Evolutionary conservation across 768 basidiomycete genomes (phyloP), one percentile per base, ranked within the genome.

Genomic region (Terana coerulea): DNA sequence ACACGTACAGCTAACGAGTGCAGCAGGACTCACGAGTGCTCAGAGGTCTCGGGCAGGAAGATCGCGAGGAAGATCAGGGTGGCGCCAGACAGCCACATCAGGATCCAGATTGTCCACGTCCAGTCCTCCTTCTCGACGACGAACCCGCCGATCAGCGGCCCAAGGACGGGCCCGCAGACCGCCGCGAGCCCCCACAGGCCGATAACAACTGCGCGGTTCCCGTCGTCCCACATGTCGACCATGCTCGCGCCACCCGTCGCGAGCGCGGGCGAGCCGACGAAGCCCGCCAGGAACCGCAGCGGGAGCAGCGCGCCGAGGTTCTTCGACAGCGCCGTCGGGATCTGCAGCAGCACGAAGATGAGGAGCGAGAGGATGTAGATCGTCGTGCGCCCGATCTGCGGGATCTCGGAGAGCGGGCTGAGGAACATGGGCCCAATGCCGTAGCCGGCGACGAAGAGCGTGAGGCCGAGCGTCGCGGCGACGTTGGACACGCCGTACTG

Each of bases 81-180:
- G 15, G 55, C 52, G 5, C 59, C 53, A 0, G 63, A 63, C 39
- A 71, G 56, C 68, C 68, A 71, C 30, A 69, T 36, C 22, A 70
- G 53, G 54, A 66, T 65, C 61, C 64, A 66, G 37, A 67, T 63
- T 8, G 68, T 67, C 68, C 69, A 71, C 7, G 56, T 55, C 69
- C 68, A 71, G 14, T 57, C 53, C 30, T 71, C 48, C 5, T 55
- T 58, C 46, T 68, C 61, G 3, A 63, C 65, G 1, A 66, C 65
- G 43, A 69, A 71, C 3, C 68, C 64, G 22, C 68, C 68, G 14
- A 69, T 54, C 1, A 69, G 55, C 1, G 69, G 69, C 0, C 69
- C 68, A 5, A 64, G 57, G 44, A 63, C 62, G 5, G 68, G 69
- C 6, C 63, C 68, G 11, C 46, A 56, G 5, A 61, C 46, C 8